Percentiles rank a stretch among this genome's conserved stretches.
Conservation (phyloP, 2,329 filamentous ascomycete genomes). For the Orbilia blumenaviensis region DNA sequence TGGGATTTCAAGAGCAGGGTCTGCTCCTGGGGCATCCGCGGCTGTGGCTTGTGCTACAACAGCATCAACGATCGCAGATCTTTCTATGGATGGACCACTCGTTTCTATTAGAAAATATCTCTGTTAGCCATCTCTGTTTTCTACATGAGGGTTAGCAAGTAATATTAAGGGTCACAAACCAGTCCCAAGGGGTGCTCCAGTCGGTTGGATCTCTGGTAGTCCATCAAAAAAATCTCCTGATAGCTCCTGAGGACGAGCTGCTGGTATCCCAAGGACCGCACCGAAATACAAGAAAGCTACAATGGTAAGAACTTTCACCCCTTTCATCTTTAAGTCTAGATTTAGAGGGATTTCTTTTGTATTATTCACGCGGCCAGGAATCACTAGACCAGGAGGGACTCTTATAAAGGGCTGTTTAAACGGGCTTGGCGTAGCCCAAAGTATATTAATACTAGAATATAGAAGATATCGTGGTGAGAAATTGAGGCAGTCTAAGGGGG, state of each 20-base stretch:
- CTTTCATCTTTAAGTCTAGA: conserved; percentile 5
- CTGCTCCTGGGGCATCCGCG: conserved; percentile 3
- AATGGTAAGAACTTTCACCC: neutral
- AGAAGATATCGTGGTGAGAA: too few species aligned
- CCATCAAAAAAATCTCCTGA: conserved; percentile 1
- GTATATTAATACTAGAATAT: too few species aligned
- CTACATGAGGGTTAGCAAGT: neutral
- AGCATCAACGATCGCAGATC: conserved; percentile 7
- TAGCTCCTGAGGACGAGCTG: neutral
- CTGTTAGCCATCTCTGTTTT: neutral
- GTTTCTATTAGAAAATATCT: neutral
- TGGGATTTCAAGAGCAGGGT: neutral
- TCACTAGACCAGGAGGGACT: too few species aligned
- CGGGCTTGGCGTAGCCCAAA: neutral
- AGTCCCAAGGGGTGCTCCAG: conserved; percentile 9
- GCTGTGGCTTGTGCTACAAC: conserved; percentile 24
- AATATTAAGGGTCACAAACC: neutral
- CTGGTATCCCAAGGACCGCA: neutral
- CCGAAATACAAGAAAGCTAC: neutral
- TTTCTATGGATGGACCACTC: conserved; percentile 3
- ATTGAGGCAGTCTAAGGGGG: too few species aligned
- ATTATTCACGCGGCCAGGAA: too few species aligned
- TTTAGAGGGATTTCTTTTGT: neutral
- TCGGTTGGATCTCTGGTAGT: conserved; percentile 1
- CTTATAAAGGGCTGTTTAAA: too few species aligned